Base-by-base conservation (phyloP, 23 red algal genomes). In the Pyropia haitanensis region DNA sequence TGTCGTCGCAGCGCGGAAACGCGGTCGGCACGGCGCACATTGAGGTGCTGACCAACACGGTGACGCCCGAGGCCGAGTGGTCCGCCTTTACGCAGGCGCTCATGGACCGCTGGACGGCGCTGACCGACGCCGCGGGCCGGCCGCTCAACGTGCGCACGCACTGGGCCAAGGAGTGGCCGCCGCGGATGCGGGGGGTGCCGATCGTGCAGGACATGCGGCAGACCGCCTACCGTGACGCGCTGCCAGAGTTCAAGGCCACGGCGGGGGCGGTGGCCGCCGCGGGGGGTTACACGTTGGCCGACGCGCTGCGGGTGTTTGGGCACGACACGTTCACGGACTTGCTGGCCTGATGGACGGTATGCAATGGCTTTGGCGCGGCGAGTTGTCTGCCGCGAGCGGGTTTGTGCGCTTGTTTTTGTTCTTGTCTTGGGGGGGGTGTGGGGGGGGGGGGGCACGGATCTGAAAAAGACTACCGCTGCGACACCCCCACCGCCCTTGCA, bases 91-190 rank as follows among this genome's bases (percentile, higher is more conserved):
- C 56, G 12, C 49, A 71, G 3, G 24, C 24, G 5, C 5, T 71
- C 4, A 52, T 71, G 44, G 67, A 48, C 27, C 49, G 50, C 14
- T 71, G 67, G 67, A 52, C 3, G 3, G 7, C 67, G 33, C 28
- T 71, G 67, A 50, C 3, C 17, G 56, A 71, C 67, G 5, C 49
- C 5, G 33, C 67, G 13, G 67, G 67, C 3, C 5, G 24, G 67
- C 5, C 50, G 44, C 3, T 71, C 27, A 5, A 19, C 12, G 67
- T 71, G 33, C 29, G 34, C 27, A 48, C 67, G 13, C 67, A 71
- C 56, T 71, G 33, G 44, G 67, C 67, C 24, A 71, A 71, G 50
- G 67, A 71, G 50, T 71, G 67, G 67, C 67, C 67, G 49, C 30
- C 23, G 4, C 29, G 3, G 5, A 16, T 71, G 33, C 5, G 67